Conservation (phyloP, 2,329 filamentous ascomycete species). For the Phyllosticta ampelicida region DNA sequence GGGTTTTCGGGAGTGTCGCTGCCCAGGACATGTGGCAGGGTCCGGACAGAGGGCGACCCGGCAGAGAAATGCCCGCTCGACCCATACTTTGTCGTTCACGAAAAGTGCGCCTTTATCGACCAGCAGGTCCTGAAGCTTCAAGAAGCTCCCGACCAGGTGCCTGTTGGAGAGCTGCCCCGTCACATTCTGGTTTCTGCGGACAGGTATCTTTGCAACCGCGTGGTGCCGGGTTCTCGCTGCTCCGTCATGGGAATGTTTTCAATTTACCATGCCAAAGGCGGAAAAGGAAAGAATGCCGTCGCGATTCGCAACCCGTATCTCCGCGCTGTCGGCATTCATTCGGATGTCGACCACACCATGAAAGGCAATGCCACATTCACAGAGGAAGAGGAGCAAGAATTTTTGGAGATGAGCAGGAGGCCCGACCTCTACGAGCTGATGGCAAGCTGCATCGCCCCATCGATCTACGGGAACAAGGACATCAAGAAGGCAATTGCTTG, state of each 20-base stretch:
- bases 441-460: slow-evolving; percentile 86
- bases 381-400: slow-evolving; percentile 96
- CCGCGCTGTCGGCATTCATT: slow-evolving; percentile 82
- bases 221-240: slow-evolving; percentile 89
- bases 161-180: slow-evolving; percentile 86
- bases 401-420: slow-evolving; percentile 76
- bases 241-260: slow-evolving; percentile 96
- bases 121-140: slow-evolving; percentile 98
- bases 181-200: slow-evolving; percentile 97
- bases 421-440: slow-evolving; percentile 90
- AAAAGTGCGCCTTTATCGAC: slow-evolving; percentile 89
- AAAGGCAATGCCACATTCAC: slow-evolving; percentile 78
- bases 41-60: slow-evolving; percentile 53
- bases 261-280: slow-evolving; percentile 88
- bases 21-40: slow-evolving; percentile 64
- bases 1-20: slow-evolving; percentile 83
- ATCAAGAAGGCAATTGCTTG: slow-evolving; percentile 98
- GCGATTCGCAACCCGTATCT: slow-evolving; percentile 94
- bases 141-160: slow-evolving; percentile 93
- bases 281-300: slow-evolving; percentile 71
- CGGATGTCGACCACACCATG: slow-evolving; percentile 77
- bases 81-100: slow-evolving; percentile 91
- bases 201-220: slow-evolving; percentile 85
- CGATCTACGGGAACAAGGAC: slow-evolving; percentile 90
- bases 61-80: slow-evolving; percentile 77